Conservation (phyloP, 108 stramenopile species). For the Cylindrotheca fusiformis region DNA sequence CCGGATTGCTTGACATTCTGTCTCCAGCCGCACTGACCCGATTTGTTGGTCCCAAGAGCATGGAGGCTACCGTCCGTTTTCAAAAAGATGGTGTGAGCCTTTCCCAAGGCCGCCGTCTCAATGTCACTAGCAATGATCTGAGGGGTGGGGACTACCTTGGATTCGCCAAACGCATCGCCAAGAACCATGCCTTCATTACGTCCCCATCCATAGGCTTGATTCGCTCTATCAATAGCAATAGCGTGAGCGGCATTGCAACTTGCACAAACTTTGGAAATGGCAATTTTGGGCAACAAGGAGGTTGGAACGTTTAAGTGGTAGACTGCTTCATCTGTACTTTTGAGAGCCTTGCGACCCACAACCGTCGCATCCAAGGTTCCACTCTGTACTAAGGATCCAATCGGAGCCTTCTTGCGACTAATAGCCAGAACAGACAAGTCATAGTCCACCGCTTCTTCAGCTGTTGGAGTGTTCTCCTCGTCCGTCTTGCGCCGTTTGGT, state of each 20-base stretch:
- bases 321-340: constrained; percentile 21
- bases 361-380: constrained; percentile 78
- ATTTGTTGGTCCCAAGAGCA: constrained; percentile 68
- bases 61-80: constrained; percentile 47
- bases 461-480: constrained; percentile 1
- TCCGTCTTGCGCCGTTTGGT: constrained; percentile 25
- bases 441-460: constrained; percentile 22
- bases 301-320: constrained; percentile 60
- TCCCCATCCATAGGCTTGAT: constrained; percentile 83
- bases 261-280: constrained; percentile 50
- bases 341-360: constrained; percentile 42
- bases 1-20: constrained; percentile 26
- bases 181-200: constrained; percentile 40
- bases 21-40: constrained; percentile 77
- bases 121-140: constrained; percentile 31
- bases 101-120: constrained; percentile 72
- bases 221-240: constrained; percentile 57
- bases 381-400: constrained; percentile 70
- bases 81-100: constrained; percentile 68
- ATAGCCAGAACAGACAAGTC: constrained; percentile 16
- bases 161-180: constrained; percentile 8
- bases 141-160: constrained; percentile 34
- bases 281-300: constrained; percentile 37
- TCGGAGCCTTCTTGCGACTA: constrained; percentile 15
- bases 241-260: constrained; percentile 69